Conservation (phyloP, 2,329 filamentous ascomycete genomes). For the Botryosphaeria dothidea region DNA sequence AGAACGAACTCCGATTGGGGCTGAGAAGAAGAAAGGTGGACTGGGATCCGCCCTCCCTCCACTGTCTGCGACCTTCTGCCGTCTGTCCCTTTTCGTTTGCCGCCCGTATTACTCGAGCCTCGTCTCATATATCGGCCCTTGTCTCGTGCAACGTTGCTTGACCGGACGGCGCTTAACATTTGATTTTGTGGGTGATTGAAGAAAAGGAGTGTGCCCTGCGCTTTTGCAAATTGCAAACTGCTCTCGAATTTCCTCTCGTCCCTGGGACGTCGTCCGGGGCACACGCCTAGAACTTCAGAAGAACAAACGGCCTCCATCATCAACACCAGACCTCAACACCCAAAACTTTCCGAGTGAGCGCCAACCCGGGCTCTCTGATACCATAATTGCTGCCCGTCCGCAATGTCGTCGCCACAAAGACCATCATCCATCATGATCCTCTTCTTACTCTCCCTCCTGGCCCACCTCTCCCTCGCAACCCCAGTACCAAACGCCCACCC, state of each 20-base stretch:
- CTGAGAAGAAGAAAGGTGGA: not conserved
- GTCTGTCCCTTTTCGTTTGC: not conserved
- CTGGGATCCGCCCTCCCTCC: not conserved
- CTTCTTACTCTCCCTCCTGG: slow-evolving; percentile 10
- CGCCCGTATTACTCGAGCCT: slow-evolving; percentile 14
- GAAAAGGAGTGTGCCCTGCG: not conserved
- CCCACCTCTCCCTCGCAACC: not conserved
- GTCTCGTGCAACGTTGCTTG: slow-evolving; percentile 5
- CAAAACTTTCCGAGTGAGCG: too few relatives aligned
- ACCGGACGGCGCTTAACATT: not conserved
- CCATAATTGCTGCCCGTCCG: too few relatives aligned
- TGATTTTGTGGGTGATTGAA: not conserved
- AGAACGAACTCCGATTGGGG: not conserved
- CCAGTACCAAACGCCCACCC: not conserved
- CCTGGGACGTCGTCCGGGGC: not conserved
- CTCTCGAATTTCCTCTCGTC: not conserved
- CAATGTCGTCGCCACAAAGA: not conserved
- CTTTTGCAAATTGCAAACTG: not conserved
- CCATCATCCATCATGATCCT: not conserved
- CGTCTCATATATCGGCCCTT: slow-evolving; percentile 14
- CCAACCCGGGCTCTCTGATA: too few relatives aligned
- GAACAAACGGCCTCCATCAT: too few relatives aligned
- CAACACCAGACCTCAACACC: too few relatives aligned
- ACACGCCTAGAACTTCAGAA: too few relatives aligned
- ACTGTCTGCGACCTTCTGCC: not conserved